phyloP scores from a whole-genome alignment of 2,329 filamentous ascomycete genomes.

The Epichloe sp. region DNA sequence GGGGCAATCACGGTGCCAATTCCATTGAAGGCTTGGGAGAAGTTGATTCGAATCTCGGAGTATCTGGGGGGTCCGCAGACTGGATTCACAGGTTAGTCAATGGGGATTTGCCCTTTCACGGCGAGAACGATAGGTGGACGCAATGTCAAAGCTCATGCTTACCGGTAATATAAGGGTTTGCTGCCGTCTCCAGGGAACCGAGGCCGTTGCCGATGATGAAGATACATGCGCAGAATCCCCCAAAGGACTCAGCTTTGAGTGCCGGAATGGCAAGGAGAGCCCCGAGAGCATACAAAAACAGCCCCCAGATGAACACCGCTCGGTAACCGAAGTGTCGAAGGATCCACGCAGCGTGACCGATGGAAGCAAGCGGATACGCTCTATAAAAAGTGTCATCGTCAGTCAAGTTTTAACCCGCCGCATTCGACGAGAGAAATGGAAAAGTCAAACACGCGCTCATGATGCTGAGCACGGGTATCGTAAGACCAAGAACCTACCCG shows the following conservation, averaged over 20 bases:
- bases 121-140: background rate
- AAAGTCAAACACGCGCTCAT: no score
- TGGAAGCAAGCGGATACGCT: constrained; percentile 57
- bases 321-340: constrained; percentile 53
- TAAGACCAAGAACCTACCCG: constrained; percentile 28
- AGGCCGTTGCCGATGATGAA: constrained; percentile 66
- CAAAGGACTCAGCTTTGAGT: constrained; percentile 52
- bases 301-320: constrained; percentile 54
- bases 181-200: constrained; percentile 62
- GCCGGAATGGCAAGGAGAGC: constrained; percentile 42
- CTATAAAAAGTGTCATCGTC: constrained; percentile 18
- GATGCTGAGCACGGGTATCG: no score
- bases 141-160: background rate
- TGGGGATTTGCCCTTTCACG: background rate
- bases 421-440: no score
- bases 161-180: constrained; percentile 59
- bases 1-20: constrained; percentile 62
- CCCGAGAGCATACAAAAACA: constrained; percentile 53
- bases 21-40: constrained; percentile 66
- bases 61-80: constrained; percentile 53
- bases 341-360: constrained; percentile 49
- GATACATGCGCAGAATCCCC: constrained; percentile 61
- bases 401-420: constrained; percentile 19
- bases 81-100: constrained; percentile 4
- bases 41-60: constrained; percentile 61